Evolutionary conservation across 306 rosid genomes (phyloP), one percentile per base, ranked within the genome.

Genomic region (Dalbergia cochinchinensis): DNA sequence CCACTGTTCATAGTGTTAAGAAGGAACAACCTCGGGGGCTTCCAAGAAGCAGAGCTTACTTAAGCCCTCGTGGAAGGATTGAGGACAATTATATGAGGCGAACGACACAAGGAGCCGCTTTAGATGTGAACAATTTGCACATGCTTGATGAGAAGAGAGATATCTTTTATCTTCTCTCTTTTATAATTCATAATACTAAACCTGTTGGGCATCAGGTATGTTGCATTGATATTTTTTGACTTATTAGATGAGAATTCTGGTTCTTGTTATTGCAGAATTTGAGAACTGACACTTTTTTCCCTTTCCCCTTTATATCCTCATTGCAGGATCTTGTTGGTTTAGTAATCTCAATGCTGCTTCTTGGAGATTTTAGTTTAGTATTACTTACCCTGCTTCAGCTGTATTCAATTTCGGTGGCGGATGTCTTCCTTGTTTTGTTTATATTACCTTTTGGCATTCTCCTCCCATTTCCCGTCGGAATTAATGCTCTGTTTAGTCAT

Each of bases 181-280:
- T 88, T 69, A 80, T 93, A 67, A 97, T 93, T 82, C 96, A 88
- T 81, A 93, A 90, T 78, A 88, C 98, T 73, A 96, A 89, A 88
- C 99, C 99, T 69, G 99, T 96, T 86, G 98, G 98, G 60, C 98
- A 96, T 84, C 99, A 93, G 99, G 99, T 95, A 91, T 78, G 62
- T 86, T 74, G 39, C 34, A 76, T 69, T 85, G 83, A 37, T 69
- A 20, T 67, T 78, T 80, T 31, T 42, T 70, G 14, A 67, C 51
- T 70, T 66, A 7, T 39, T 69, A 63, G 74, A 73, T 70, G 3
- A 26, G 5, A 54, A 47, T 64, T 74, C 7, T 13, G n/a, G 42
- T 61, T 77, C 18, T 68, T 44, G 35, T 11, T 78, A 11, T 34
- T 76, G 63, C n/a, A 65, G 62, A 34, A 61, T 78, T 65, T 71